Base-by-base conservation (phyloP, 371 early-diverging fungal genomes). In the Rhizopus sp. region DNA sequence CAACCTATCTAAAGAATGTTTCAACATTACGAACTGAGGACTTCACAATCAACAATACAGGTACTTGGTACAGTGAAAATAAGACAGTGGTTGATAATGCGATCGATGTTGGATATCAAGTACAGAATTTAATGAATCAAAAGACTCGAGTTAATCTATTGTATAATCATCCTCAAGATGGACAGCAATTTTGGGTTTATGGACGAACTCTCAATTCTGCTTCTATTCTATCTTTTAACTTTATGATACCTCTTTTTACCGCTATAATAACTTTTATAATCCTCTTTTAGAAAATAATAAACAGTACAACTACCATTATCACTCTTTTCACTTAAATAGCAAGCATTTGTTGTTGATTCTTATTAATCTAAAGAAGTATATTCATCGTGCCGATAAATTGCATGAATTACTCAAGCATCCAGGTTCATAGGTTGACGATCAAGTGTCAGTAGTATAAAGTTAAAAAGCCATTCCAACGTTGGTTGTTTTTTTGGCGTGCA, bases 11-110 rank as follows among this genome's bases (percentile, higher is more conserved):
- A 38, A 67, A 70, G 32, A 42, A 55, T 17, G 47, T 57, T 1
- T 75, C 75, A 4, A 64, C 67, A 3, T 38, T 69, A 13, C 48
- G 71, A 10, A 60, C 62, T 1, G 63, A 73, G 34, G 54, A 75
- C 17, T 74, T 74, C 40, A 54, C 60, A 5, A 67, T 77, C 6
- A 64, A 73, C 35, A 71, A 67, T 17, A 64, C 67, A 35, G 68
- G 55, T 1, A 17, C 12, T 23, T 61, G 48, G 38, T 61, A 65
- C 38, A 74, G 65, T 13, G 63, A 54, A 13, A 78, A 78, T 54
- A 75, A 74, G 40, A 69, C 75, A 1, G 71, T 78, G 0, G 44
- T 72, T 5, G 78, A 78, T 57, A 78, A 74, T 63, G 63, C 70
- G 0, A 60, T 66, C 0, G 38, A 59, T 15, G 58, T 56, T 31